phyloP scores from a whole-genome alignment of 306 rosid genomes.

The Quercus berberidifolia region DNA sequence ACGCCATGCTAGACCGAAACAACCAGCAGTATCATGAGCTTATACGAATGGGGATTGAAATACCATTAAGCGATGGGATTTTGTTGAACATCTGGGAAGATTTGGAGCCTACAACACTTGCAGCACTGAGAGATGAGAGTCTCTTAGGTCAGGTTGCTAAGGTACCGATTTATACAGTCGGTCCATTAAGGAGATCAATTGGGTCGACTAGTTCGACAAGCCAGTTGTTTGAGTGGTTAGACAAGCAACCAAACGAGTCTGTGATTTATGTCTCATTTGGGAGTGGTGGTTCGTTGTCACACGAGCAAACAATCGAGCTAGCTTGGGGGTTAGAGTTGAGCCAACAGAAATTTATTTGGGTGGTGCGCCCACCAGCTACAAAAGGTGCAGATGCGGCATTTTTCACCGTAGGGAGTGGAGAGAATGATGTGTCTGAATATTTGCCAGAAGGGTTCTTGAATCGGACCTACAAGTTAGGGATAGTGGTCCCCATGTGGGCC shows the following conservation, averaged over 20 bases:
- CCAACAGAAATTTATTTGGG: slow-evolving; percentile 58
- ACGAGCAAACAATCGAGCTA: slow-evolving; percentile 44
- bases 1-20: slow-evolving; percentile 17
- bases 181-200: slow-evolving; percentile 37
- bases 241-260: slow-evolving; percentile 41
- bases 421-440: background rate
- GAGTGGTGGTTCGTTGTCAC: slow-evolving; percentile 53
- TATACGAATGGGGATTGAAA: background rate
- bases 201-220: background rate
- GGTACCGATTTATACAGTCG: slow-evolving; percentile 39
- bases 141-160: background rate
- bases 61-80: slow-evolving; percentile 38
- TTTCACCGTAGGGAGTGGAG: too few species aligned
- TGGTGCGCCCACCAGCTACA: slow-evolving; percentile 40
- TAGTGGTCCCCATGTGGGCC: background rate
- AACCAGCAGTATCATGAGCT: slow-evolving; percentile 10
- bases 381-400: background rate
- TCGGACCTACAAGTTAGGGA: background rate
- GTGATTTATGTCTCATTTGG: slow-evolving; percentile 62
- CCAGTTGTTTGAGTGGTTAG: slow-evolving; percentile 39
- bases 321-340: slow-evolving; percentile 69
- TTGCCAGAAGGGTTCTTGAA: background rate
- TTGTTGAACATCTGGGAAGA: slow-evolving; percentile 61
- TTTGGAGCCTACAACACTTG: slow-evolving; percentile 12
- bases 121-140: slow-evolving; percentile 24